Evolutionary conservation across 1,284 basidiomycete species (phyloP).

Genomic region (Erythrobasidium hasegawianum): DNA sequence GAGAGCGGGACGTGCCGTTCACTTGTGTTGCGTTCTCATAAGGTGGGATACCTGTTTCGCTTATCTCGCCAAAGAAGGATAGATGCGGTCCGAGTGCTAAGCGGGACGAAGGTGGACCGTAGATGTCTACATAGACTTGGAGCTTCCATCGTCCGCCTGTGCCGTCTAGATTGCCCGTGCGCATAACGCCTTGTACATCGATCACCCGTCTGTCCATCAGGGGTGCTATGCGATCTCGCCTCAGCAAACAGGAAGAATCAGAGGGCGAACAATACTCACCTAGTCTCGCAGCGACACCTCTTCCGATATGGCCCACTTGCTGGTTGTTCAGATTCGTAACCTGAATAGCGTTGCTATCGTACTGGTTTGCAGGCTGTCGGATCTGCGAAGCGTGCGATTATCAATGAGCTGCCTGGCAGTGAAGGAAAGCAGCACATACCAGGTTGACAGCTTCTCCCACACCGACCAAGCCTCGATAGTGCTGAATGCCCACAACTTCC

Average conservation of each 20-base stretch:
- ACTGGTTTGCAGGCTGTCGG: slow-evolving; percentile 21
- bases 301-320: slow-evolving; percentile 20
- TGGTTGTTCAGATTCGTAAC: slow-evolving; percentile 15
- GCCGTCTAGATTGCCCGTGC: slow-evolving; percentile 14
- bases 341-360: slow-evolving; percentile 28
- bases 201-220: slow-evolving; percentile 23
- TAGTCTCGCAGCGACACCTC: slow-evolving; percentile 21
- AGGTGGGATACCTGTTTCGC: slow-evolving; percentile 19
- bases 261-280: neutral
- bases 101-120: slow-evolving; percentile 21
- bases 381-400: neutral
- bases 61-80: slow-evolving; percentile 9
- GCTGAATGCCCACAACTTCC: slow-evolving; percentile 30
- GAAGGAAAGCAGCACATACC: neutral
- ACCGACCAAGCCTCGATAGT: slow-evolving; percentile 23
- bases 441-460: slow-evolving; percentile 18
- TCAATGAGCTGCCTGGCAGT: neutral
- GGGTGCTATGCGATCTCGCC: neutral
- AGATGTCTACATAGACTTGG: slow-evolving; percentile 16
- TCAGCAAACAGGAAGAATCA: neutral
- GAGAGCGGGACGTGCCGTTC: slow-evolving; percentile 13
- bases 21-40: neutral
- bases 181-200: slow-evolving; percentile 14
- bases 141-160: slow-evolving; percentile 13
- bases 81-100: slow-evolving; percentile 13